Evolutionary conservation across 2,329 filamentous ascomycete genomes (phyloP), one percentile per base, ranked within the genome.

Genomic region (Paramyrothecium sp.): DNA sequence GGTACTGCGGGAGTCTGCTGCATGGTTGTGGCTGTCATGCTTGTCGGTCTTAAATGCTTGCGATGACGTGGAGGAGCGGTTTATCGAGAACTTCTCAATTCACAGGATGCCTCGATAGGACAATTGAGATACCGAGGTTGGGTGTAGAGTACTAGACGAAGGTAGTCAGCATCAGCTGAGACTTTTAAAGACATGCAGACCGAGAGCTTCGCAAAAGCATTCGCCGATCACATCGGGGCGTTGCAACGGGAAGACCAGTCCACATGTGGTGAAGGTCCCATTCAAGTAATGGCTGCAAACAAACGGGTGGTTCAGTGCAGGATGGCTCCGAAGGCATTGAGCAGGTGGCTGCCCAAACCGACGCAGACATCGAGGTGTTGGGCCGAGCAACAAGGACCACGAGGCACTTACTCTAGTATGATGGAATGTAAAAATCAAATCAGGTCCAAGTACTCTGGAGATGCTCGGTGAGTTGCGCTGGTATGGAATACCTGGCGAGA

Each of bases 1-100:
- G 85, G 85, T 57, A 87, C 76, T 55, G 68, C 67, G n/a, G 85
- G 84, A 55, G 76, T 75, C 70, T 72, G 65, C 63, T 79, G 78
- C 73, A 79, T 78, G 54, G 78, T 74, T 60, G 81, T 71, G 65
- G 81, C 72, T 63, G 82, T 79, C 79, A 84, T 85, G 61, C 58
- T 69, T 46, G 58, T 54, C 51, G 52, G 51, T 59, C 17, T 7
- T n/a, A 46, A n/a, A 22, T 51, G 4, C 38, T 17, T 17, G 38
- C 13, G 38, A 16, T 44, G 38, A 44, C n/a, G 38, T 44, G 38
- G 13, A 17, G 13, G 38, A 17, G 52, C 26, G 10, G 26, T 4
- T 30, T 5, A 30, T 30, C 26, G 26, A 30, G 10, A 10, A 10
- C 10, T 30, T 30, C 26, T 30, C n/a, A n/a, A n/a, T n/a, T 7